Evolutionary conservation across 1,139 yeast species (phyloP), one percentile per base, ranked within the genome.

Genomic region (Oligophagozyma castellii): DNA sequence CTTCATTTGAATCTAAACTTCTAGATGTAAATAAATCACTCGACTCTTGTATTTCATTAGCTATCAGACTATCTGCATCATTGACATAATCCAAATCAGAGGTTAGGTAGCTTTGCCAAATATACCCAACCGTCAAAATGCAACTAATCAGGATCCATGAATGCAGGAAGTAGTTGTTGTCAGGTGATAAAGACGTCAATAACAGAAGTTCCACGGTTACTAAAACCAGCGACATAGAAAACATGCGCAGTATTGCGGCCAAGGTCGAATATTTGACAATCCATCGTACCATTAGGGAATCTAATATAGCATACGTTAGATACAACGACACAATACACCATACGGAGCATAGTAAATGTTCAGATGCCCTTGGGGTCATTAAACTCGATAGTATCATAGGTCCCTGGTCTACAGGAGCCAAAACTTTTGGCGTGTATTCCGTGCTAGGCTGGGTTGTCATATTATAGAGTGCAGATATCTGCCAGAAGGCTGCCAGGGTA

Each of bases 71-170:
- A 18, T 25, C 22, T 14, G n/a, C 13, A 11, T 23, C 6, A 29
- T 58, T 48, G 33, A 67, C 68, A 35, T 78, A 58, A 31, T 78
- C 80, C 35, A 86, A 53, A 51, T 89, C 83, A 34, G 89, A 78
- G 3, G 95, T 84, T 37, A 84, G 76, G 51, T 84, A 89, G 51
- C 78, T 84, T 54, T 89, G 96, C 35, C 76, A 67, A 26, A 80
- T 83, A 53, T 77, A 89, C 3, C 80, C 73, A n/a, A 72, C 61
- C 0, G 98, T 89, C 32, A 84, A 61, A 11, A 80, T 67, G 51
- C 95, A 83, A 33, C 93, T 75, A 12, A 84, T 79, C 24, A 86
- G 55, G 22, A 89, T 80, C 96, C 96, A 89, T 5, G 86, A 77
- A 43, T 86, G 95, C 35, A 89, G 56, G 21, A 80, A 76, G 46